A percentile compares a stretch with the other conserved stretches of the same genome.
phyloP scores from a whole-genome alignment of 768 basidiomycete species.

The Boletus patriciae region DNA sequence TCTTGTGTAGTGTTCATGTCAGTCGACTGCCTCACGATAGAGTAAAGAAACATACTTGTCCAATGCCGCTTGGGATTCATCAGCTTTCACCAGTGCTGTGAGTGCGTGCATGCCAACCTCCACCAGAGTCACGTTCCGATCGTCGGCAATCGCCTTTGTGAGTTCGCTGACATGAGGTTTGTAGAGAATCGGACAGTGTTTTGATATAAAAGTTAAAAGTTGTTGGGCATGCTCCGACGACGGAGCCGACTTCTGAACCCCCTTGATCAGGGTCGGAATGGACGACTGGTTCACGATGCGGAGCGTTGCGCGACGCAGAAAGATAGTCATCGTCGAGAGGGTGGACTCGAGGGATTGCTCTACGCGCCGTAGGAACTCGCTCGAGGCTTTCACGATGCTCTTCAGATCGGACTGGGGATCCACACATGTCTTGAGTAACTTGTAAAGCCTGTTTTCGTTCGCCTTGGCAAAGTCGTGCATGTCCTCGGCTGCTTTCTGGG shows the following conservation, averaged over 20 bases:
- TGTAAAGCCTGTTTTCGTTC: slow-evolving; percentile 86
- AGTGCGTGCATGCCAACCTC: slow-evolving; percentile 78
- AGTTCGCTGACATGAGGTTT: slow-evolving; percentile 77
- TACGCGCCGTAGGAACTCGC: slow-evolving; percentile 75
- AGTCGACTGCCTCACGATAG: neutral
- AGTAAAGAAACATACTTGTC: slow-evolving; percentile 60
- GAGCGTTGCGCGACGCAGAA: slow-evolving; percentile 70
- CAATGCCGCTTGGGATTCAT: slow-evolving; percentile 52
- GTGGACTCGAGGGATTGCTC: slow-evolving; percentile 66
- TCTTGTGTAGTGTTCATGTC: slow-evolving; percentile 38
- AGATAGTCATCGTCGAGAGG: slow-evolving; percentile 61
- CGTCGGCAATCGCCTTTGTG: slow-evolving; percentile 67
- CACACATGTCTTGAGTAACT: slow-evolving; percentile 75
- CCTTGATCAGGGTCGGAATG: slow-evolving; percentile 76
- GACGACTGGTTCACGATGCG: slow-evolving; percentile 83
- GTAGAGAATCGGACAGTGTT: slow-evolving; percentile 71
- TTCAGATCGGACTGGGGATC: slow-evolving; percentile 86
- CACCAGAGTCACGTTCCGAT: slow-evolving; percentile 51
- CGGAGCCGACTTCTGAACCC: slow-evolving; percentile 51
- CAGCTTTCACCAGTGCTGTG: slow-evolving; percentile 61
- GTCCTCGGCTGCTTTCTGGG: slow-evolving; percentile 74
- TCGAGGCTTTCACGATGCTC: slow-evolving; percentile 73
- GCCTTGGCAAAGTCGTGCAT: slow-evolving; percentile 78
- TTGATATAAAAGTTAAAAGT: slow-evolving; percentile 63
- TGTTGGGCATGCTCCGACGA: slow-evolving; percentile 47